These are phyloP conservation scores for Fusarium sp. DNA, from an alignment of 2,329 filamentous ascomycete genomes.

Conservation along the genomic window DNA sequence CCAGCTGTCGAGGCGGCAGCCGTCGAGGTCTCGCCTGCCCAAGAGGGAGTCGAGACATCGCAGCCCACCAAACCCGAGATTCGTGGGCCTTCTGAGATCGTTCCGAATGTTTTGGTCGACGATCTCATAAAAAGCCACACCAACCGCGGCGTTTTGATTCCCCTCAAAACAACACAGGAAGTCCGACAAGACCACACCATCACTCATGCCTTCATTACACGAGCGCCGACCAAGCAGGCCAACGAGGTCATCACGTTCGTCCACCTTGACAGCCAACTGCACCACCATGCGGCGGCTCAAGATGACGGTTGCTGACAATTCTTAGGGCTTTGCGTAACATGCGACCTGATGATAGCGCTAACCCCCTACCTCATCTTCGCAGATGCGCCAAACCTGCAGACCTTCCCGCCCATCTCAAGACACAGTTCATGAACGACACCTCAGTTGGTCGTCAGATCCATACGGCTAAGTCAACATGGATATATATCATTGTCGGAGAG, in stretches of 20 bases:
- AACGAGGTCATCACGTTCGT: slow-evolving; percentile 79
- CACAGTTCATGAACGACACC: slow-evolving; percentile 70
- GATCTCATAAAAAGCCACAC: slow-evolving; percentile 51
- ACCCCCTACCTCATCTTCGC: slow-evolving; percentile 77
- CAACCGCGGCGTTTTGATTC: slow-evolving; percentile 65
- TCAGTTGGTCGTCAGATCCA: slow-evolving; percentile 66
- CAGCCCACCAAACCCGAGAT: slow-evolving; percentile 34
- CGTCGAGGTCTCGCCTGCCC: slow-evolving; percentile 14
- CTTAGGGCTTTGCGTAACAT: slow-evolving; percentile 66
- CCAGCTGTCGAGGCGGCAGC: slow-evolving; percentile 2
- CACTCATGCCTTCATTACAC: slow-evolving; percentile 76
- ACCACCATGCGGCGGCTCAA: neutral
- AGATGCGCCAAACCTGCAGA: slow-evolving; percentile 79
- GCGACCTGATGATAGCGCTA: slow-evolving; percentile 70
- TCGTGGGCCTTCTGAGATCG: slow-evolving; percentile 39
- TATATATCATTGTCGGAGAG: slow-evolving; percentile 68
- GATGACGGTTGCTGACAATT: slow-evolving; percentile 27
- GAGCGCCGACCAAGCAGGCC: slow-evolving; percentile 77
- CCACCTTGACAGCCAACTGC: neutral
- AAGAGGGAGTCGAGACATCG: slow-evolving; percentile 16
- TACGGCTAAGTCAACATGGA: slow-evolving; percentile 70
- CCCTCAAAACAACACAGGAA: slow-evolving; percentile 74
- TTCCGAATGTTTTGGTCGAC: slow-evolving; percentile 54
- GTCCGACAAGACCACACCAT: slow-evolving; percentile 68
- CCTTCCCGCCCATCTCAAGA: slow-evolving; percentile 74